phyloP scores from a whole-genome alignment of 495 filamentous ascomycete species.

The Xylaria flabelliformis region DNA sequence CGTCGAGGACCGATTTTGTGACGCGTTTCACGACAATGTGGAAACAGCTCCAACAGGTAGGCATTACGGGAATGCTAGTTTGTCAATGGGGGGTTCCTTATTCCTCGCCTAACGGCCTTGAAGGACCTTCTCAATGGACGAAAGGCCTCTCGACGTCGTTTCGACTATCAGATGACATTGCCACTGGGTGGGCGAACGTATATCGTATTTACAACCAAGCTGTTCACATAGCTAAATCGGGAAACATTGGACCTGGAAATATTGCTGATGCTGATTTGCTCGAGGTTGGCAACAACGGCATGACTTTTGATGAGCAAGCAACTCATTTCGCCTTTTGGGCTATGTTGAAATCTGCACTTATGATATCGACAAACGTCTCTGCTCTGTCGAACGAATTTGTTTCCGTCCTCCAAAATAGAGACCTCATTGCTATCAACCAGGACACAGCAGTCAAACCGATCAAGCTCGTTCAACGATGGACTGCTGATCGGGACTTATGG shows the following conservation, averaged over 20 bases:
- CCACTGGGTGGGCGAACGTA: conserved; percentile 15
- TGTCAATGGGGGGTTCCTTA: conserved; percentile 23
- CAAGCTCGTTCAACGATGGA: conserved; percentile 16
- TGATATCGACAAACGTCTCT: conserved; percentile 19
- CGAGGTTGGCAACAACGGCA: conserved; percentile 17
- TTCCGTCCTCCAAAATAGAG: conserved; percentile 15
- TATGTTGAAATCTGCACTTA: conserved; percentile 14
- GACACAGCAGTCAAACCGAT: conserved; percentile 10
- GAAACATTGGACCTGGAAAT: conserved; percentile 5
- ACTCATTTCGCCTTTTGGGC: conserved; percentile 20
- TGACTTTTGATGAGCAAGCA: conserved; percentile 22
- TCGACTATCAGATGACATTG: conserved; percentile 20
- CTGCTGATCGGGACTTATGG: conserved; percentile 9
- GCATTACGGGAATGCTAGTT: conserved; percentile 14
- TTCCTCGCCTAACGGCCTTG: conserved; percentile 8
- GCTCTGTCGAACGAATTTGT: conserved; percentile 15
- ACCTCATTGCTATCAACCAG: conserved; percentile 21
- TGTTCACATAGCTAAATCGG: conserved; percentile 14
- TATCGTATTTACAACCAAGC: conserved; percentile 21
- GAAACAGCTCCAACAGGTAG: conserved; percentile 9
- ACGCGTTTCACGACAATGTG: conserved; percentile 19
- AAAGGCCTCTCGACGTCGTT: conserved; percentile 17
- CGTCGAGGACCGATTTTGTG: conserved; percentile 12
- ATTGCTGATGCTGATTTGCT: conserved; percentile 21
- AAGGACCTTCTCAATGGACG: conserved; percentile 15